phyloP scores from a whole-genome alignment of 257 asterid genomes.

The Anisodus acutangulus region DNA sequence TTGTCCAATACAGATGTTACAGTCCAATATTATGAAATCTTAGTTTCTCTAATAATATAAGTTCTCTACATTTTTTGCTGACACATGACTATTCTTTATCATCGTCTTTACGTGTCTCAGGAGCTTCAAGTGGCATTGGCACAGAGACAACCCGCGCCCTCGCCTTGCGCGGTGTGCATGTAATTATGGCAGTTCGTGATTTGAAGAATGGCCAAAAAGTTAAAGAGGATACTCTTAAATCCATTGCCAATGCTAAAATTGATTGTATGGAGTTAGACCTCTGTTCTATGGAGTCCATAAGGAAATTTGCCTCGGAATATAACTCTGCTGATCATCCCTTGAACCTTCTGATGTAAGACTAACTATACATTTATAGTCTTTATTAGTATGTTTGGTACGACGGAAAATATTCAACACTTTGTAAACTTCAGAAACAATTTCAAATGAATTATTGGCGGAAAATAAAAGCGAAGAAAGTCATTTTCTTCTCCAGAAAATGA shows the following conservation, averaged over 20 bases:
- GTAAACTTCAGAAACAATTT: too few species aligned
- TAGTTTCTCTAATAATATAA: too few species aligned
- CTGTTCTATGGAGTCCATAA: conserved; percentile 51
- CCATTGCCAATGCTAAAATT: conserved; percentile 56
- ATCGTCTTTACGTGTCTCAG: conserved; percentile 41
- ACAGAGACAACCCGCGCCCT: conserved; percentile 55
- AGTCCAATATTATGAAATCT: too few species aligned
- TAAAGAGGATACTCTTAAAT: conserved; percentile 49
- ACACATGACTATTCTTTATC: too few species aligned
- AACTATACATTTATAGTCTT: too few species aligned
- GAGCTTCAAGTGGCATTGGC: conserved; percentile 76
- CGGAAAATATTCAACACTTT: too few species aligned
- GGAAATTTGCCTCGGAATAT: conserved; percentile 57
- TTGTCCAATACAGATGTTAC: too few species aligned
- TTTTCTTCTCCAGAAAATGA: too few species aligned
- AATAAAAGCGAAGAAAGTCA: too few species aligned
- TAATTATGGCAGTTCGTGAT: conserved; percentile 62
- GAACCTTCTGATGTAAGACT: conserved; percentile 61
- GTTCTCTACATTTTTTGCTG: too few species aligned
- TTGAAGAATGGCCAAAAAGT: conserved; percentile 43
- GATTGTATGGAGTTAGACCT: conserved; percentile 71
- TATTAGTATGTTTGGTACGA: too few species aligned
- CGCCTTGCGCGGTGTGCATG: conserved; percentile 56
- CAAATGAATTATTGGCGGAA: too few species aligned
- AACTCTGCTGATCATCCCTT: conserved; percentile 50